Evolutionary conservation across 306 rosid species (phyloP).

Genomic region (Pueraria montana): DNA sequence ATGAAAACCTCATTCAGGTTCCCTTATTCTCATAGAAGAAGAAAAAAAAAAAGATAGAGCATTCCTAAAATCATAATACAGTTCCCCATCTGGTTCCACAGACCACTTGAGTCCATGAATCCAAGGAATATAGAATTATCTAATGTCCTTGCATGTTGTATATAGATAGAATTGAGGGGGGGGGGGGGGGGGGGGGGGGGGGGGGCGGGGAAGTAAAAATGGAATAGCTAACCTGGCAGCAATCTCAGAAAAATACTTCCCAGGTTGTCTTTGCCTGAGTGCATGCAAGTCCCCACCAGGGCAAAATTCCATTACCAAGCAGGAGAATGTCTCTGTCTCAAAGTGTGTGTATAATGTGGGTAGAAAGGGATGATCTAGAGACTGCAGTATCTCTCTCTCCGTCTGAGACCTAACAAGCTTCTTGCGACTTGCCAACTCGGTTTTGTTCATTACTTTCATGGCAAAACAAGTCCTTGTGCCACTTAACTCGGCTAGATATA

Average conservation of each 20-base stretch:
- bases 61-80: not conserved
- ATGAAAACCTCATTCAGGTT: constrained; percentile 8
- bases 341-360: constrained; percentile 89
- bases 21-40: constrained; percentile 5
- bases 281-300: constrained; percentile 97
- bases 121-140: constrained; percentile 18
- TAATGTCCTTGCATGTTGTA: constrained; percentile 35
- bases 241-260: constrained; percentile 86
- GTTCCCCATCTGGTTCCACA: constrained; percentile 29
- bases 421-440: constrained; percentile 78
- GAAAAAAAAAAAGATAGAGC: not conserved
- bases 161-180: not conserved
- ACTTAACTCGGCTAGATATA: constrained; percentile 80
- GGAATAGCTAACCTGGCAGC: constrained; percentile 86
- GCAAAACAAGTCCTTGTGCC: constrained; percentile 89
- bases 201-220: too few species aligned
- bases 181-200: too few species aligned
- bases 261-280: constrained; percentile 88
- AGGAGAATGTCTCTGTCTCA: constrained; percentile 84
- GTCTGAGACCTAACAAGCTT: constrained; percentile 92
- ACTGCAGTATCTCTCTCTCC: constrained; percentile 92
- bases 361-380: constrained; percentile 97
- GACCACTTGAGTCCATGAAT: constrained; percentile 31
- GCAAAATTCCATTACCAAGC: constrained; percentile 95
- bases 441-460: constrained; percentile 97